Conservation (phyloP, 306 rosid genomes). For the Abrus pulchellus region DNA sequence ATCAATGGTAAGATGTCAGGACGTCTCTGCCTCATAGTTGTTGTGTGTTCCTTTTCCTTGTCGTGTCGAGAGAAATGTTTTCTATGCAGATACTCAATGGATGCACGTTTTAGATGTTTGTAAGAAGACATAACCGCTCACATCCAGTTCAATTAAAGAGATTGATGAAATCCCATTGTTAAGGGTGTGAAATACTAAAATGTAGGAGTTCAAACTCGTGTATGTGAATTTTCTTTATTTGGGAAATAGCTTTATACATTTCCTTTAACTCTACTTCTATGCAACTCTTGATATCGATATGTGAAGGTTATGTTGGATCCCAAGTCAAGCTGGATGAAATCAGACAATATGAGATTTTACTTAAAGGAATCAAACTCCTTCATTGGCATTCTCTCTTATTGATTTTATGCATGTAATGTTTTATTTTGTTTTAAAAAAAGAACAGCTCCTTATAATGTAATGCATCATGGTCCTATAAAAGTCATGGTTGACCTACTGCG, state of each 20-base stretch:
- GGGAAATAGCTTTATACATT: not conserved
- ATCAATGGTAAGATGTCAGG: slow-evolving; percentile 50
- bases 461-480: slow-evolving; percentile 32
- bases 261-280: not conserved
- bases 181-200: not conserved
- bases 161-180: slow-evolving; percentile 31
- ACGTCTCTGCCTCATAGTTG: slow-evolving; percentile 25
- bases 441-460: not conserved
- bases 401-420: too few relatives aligned
- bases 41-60: slow-evolving; percentile 40
- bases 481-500: slow-evolving; percentile 37
- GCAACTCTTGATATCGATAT: not conserved
- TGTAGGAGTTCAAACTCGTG: not conserved
- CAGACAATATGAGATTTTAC: too few relatives aligned
- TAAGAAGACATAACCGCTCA: slow-evolving; percentile 12
- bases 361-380: too few relatives aligned
- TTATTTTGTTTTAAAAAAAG: too few relatives aligned
- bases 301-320: too few relatives aligned
- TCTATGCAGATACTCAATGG: slow-evolving; percentile 33
- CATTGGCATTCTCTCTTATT: too few relatives aligned
- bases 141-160: slow-evolving; percentile 32
- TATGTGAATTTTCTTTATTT: slow-evolving; percentile 36
- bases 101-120: slow-evolving; percentile 21
- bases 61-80: slow-evolving; percentile 19
- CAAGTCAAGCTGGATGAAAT: not conserved